These are phyloP conservation scores for Penicillium paneum DNA, from an alignment of 2,329 filamentous ascomycete species.

Conservation along the genomic window DNA sequence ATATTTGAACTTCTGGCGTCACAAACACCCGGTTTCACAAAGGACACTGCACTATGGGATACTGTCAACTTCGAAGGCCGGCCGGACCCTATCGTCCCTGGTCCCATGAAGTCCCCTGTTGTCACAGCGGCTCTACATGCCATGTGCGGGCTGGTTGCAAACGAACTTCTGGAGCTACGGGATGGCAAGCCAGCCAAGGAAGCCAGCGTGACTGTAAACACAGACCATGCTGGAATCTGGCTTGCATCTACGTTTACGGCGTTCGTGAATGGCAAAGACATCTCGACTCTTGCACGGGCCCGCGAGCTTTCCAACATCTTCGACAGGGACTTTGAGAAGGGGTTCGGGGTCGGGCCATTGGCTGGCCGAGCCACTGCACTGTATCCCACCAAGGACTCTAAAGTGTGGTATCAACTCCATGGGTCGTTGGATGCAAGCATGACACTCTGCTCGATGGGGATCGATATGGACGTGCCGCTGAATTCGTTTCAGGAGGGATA, in stretches of 20 bases:
- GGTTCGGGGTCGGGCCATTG: slow-evolving; percentile 34
- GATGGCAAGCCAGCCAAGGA: slow-evolving; percentile 13
- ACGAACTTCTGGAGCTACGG: slow-evolving; percentile 37
- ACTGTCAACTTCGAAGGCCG: slow-evolving; percentile 42
- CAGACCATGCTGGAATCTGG: slow-evolving; percentile 48
- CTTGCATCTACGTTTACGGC: slow-evolving; percentile 42
- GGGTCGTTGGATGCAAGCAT: slow-evolving; percentile 48
- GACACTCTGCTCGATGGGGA: slow-evolving; percentile 47
- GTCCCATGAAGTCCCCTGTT: slow-evolving; percentile 46
- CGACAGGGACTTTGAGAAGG: slow-evolving; percentile 40
- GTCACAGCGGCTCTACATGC: slow-evolving; percentile 44
- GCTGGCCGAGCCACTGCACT: slow-evolving; percentile 45
- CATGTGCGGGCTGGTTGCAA: slow-evolving; percentile 45
- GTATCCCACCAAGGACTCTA: slow-evolving; percentile 48
- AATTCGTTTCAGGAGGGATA: slow-evolving; percentile 14
- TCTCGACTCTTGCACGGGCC: slow-evolving; percentile 28
- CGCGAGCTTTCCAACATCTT: slow-evolving; percentile 30
- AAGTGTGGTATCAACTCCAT: slow-evolving; percentile 52
- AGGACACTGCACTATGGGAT: slow-evolving; percentile 26
- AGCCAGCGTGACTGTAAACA: slow-evolving; percentile 43
- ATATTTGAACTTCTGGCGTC: slow-evolving; percentile 40
- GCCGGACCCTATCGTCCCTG: slow-evolving; percentile 41
- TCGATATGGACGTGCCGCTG: slow-evolving; percentile 34
- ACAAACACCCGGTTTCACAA: slow-evolving; percentile 42
- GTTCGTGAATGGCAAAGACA: slow-evolving; percentile 39